Evolutionary conservation across 2,329 filamentous ascomycete genomes (phyloP).

Genomic region (Westerdykella aurantiaca): DNA sequence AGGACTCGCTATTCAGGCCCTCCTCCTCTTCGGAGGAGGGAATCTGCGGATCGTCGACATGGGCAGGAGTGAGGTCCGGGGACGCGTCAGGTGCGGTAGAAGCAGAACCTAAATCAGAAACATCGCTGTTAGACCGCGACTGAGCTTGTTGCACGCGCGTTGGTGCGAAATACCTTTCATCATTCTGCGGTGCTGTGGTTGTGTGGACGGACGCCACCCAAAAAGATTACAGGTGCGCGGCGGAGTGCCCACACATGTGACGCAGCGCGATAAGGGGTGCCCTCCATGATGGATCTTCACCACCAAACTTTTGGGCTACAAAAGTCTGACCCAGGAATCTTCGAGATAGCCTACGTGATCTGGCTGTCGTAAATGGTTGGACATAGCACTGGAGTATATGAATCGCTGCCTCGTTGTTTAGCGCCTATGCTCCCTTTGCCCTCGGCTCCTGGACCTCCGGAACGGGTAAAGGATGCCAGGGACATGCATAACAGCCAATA

Average conservation of each 20-base stretch:
- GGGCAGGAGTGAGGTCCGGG: conserved; percentile 27
- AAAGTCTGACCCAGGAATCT: neutral
- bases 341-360: neutral
- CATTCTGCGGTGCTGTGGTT: conserved; percentile 15
- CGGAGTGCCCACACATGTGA: conserved; percentile 9
- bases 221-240: conserved; percentile 33
- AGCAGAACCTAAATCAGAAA: neutral
- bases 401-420: neutral
- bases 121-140: neutral
- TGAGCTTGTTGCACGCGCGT: neutral
- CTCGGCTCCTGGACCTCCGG: neutral
- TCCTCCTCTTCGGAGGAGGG: conserved; percentile 34
- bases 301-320: neutral
- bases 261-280: neutral
- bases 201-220: too few species aligned
- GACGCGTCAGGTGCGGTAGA: conserved; percentile 32
- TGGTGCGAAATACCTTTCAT: conserved; percentile 19
- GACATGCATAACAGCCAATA: neutral
- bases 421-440: neutral
- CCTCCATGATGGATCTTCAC: neutral
- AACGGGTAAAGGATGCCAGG: neutral
- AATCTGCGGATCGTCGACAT: conserved; percentile 25
- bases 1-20: conserved; percentile 26
- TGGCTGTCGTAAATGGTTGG: neutral
- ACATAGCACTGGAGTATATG: neutral